A percentile compares a stretch with the other conserved stretches of the same genome.
Conservation (phyloP, 257 asterid species). For the Capsicum pubescens region DNA sequence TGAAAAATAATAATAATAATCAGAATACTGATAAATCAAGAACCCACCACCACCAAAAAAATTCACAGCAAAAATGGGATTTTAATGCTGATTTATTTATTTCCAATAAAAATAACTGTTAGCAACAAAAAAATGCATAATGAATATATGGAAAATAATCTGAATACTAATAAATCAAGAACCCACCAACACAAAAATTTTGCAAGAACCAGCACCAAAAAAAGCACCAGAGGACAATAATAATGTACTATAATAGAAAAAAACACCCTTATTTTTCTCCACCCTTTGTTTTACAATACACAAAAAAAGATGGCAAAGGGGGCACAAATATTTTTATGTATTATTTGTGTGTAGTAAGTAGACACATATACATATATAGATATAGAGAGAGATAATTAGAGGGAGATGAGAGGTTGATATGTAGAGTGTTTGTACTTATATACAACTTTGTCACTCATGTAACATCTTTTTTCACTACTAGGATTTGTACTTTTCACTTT, state of each 20-base stretch:
- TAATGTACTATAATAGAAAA: neutral
- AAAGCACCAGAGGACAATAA: neutral
- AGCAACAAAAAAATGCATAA: no score
- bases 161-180: no score
- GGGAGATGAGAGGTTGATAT: neutral
- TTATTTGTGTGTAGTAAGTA: neutral
- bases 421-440: neutral
- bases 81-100: no score
- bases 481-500: neutral
- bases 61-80: no score
- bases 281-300: neutral
- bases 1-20: no score
- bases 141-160: no score
- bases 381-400: neutral
- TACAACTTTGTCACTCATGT: neutral
- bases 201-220: slow-evolving; percentile 16
- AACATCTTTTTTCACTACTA: neutral
- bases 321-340: neutral
- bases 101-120: no score
- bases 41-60: no score
- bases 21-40: no score
- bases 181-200: neutral
- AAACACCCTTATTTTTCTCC: neutral
- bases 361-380: neutral
- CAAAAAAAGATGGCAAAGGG: neutral